phyloP scores from a whole-genome alignment of 352 stramenopile genomes.

The Globisporangium heterothallicum region DNA sequence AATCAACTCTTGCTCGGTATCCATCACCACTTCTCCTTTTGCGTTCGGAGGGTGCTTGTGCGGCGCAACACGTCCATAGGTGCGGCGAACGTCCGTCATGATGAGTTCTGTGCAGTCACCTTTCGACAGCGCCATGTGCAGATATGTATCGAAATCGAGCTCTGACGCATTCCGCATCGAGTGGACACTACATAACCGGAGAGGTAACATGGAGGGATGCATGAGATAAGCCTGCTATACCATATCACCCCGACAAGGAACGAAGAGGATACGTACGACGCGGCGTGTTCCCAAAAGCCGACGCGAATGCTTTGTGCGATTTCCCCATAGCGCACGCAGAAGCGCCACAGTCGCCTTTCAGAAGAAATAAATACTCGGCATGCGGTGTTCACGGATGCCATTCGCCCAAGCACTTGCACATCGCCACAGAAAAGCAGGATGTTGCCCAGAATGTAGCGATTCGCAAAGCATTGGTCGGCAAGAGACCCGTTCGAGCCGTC shows the following conservation, averaged over 20 bases:
- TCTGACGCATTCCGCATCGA: constrained; percentile 49
- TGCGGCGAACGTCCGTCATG: constrained; percentile 76
- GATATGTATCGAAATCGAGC: constrained; percentile 78
- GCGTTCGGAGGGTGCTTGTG: constrained; percentile 61
- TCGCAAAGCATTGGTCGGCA: constrained; percentile 47
- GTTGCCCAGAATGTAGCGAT: constrained; percentile 60
- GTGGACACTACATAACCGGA: constrained; percentile 8
- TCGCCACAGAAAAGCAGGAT: constrained; percentile 70
- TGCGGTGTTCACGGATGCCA: constrained; percentile 49
- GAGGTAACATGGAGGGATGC: no score
- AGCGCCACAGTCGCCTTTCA: constrained; percentile 67
- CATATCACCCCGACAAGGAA: neutral
- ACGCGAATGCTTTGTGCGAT: constrained; percentile 50
- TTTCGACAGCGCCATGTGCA: constrained; percentile 82
- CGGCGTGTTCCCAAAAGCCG: constrained; percentile 70
- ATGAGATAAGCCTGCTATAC: no score
- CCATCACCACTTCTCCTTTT: constrained; percentile 39
- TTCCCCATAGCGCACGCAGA: constrained; percentile 76
- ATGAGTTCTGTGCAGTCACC: constrained; percentile 81
- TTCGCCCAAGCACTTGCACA: constrained; percentile 34
- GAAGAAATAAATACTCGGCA: constrained; percentile 59
- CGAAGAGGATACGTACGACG: constrained; percentile 16
- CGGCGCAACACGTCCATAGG: constrained; percentile 75
- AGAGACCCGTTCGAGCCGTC: neutral
- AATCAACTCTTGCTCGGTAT: constrained; percentile 66